A percentile compares a stretch with the other conserved stretches of the same genome.
These are phyloP conservation scores for Hyaloscypha variabilis DNA, from an alignment of 495 filamentous ascomycete genomes.

Conservation along the genomic window DNA sequence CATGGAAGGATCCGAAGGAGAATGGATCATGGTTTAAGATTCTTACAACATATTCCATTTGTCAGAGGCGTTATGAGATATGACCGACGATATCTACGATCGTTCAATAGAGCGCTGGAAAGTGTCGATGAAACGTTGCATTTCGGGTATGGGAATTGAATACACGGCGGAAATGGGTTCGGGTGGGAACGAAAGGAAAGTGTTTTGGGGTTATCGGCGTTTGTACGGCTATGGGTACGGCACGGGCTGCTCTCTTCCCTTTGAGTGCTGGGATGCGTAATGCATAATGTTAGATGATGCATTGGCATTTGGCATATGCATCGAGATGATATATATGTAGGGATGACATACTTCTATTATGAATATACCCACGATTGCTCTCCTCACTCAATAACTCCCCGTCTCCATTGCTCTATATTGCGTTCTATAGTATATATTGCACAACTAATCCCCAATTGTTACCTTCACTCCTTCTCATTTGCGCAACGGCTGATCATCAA, in stretches of 20 bases:
- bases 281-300: slow-evolving; percentile 1
- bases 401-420: too few species aligned
- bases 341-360: neutral
- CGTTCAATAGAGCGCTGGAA: neutral
- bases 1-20: slow-evolving; percentile 76
- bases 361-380: neutral
- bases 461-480: too few species aligned
- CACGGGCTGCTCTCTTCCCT: neutral
- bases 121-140: neutral
- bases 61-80: neutral
- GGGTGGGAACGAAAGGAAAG: neutral
- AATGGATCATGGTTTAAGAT: slow-evolving; percentile 80
- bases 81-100: neutral
- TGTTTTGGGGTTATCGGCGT: neutral
- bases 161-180: slow-evolving; percentile 1
- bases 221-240: neutral
- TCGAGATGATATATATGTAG: neutral
- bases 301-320: neutral
- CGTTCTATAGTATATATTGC: too few species aligned
- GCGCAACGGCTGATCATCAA: too few species aligned
- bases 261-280: neutral
- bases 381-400: neutral
- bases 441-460: too few species aligned
- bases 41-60: neutral
- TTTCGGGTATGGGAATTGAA: neutral